Evolutionary conservation across 257 asterid species (phyloP).

Genomic region (Leptodermis oblonga): DNA sequence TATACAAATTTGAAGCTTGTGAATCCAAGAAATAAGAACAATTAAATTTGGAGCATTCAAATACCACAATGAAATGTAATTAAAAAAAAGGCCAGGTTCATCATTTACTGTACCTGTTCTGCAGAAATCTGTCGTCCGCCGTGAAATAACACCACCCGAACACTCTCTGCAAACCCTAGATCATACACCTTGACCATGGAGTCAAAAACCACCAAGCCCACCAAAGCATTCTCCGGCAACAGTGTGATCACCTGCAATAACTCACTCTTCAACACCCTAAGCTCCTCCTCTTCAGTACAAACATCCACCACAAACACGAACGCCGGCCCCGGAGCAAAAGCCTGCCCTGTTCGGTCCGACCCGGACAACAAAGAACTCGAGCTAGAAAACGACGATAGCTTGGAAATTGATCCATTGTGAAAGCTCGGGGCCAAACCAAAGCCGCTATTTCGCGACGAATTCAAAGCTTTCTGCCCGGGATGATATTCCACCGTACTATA

Average conservation of each 20-base stretch:
- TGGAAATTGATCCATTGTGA: slow-evolving; percentile 49
- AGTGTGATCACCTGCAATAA: slow-evolving; percentile 54
- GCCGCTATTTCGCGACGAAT: slow-evolving; percentile 20
- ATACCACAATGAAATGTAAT: slow-evolving; percentile 1
- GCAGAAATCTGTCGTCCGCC: slow-evolving; percentile 76
- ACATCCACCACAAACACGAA: slow-evolving; percentile 87
- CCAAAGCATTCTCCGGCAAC: slow-evolving; percentile 79
- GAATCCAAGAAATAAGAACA: background rate
- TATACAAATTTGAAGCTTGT: background rate
- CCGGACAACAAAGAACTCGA: slow-evolving; percentile 25
- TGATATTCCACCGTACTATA: slow-evolving; percentile 91
- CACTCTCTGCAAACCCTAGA: slow-evolving; percentile 69
- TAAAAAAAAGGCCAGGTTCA: background rate
- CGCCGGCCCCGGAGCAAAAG: slow-evolving; percentile 51
- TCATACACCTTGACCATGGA: slow-evolving; percentile 82
- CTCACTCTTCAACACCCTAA: slow-evolving; percentile 67
- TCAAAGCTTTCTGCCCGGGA: slow-evolving; percentile 39
- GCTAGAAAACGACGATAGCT: slow-evolving; percentile 35
- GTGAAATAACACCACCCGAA: slow-evolving; percentile 61
- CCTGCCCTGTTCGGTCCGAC: slow-evolving; percentile 35
- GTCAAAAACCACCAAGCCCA: slow-evolving; percentile 87
- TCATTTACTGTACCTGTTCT: slow-evolving; percentile 52
- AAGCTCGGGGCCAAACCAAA: slow-evolving; percentile 29
- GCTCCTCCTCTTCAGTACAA: slow-evolving; percentile 62
- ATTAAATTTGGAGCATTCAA: background rate